Percentiles rank a stretch among this genome's conserved stretches.
Conservation (phyloP, 495 filamentous ascomycete genomes). For the Daldinia decipiens region DNA sequence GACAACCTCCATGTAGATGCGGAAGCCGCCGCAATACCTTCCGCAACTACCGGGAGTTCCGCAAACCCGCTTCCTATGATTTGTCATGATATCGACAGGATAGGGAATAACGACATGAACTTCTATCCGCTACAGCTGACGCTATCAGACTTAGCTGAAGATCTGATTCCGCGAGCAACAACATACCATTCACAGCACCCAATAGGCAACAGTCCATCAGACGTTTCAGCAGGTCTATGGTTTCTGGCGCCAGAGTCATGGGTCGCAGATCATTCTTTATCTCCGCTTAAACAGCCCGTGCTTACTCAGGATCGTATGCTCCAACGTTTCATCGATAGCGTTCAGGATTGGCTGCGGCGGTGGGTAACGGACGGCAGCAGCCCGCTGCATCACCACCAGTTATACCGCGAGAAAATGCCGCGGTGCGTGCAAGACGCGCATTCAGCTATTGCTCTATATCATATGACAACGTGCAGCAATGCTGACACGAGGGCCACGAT, state of each 20-base stretch:
- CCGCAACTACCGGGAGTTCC: neutral
- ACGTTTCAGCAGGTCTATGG: constrained; percentile 23
- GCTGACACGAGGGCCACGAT: constrained; percentile 21
- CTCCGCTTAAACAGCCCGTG: constrained; percentile 3
- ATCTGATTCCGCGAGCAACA: neutral
- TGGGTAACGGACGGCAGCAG: constrained; percentile 43
- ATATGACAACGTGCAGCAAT: constrained; percentile 10
- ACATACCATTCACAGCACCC: constrained; percentile 4
- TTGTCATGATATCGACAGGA: neutral
- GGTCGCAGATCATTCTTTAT: constrained; percentile 16
- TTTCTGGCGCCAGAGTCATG: constrained; percentile 42
- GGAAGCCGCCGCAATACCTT: constrained; percentile 10
- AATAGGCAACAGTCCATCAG: neutral
- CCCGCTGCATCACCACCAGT: constrained; percentile 37
- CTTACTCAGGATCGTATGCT: constrained; percentile 13
- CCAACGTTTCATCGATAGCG: constrained; percentile 32
- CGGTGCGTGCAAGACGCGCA: constrained; percentile 43
- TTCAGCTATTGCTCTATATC: constrained; percentile 37
- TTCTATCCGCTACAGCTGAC: constrained; percentile 18
- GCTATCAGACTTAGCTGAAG: constrained; percentile 10
- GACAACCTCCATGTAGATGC: neutral
- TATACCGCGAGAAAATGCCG: constrained; percentile 39
- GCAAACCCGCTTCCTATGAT: constrained; percentile 7
- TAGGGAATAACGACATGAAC: neutral
- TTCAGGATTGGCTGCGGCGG: constrained; percentile 36